Evolutionary conservation across 768 basidiomycete genomes (phyloP).

Genomic region (Exidia glandulosa): DNA sequence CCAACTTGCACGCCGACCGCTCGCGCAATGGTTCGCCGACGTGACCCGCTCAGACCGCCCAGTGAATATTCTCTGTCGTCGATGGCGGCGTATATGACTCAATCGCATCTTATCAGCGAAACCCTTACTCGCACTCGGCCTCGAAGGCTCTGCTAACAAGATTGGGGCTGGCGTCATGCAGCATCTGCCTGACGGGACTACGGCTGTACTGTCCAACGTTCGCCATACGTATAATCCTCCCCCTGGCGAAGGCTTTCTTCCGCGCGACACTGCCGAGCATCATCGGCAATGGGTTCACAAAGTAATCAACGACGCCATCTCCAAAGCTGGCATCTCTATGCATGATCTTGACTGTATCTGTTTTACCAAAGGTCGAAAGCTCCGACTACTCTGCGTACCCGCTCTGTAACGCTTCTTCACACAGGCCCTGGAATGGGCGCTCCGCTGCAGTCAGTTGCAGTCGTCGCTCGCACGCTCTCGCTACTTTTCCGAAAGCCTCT

Average conservation of each 20-base stretch:
- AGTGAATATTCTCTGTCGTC: not conserved
- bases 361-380: conserved; percentile 79
- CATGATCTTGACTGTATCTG: conserved; percentile 88
- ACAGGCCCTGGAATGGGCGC: conserved; percentile 99
- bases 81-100: not conserved
- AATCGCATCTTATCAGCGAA: conserved; percentile 30
- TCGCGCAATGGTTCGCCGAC: not conserved
- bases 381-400: not conserved
- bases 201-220: conserved; percentile 78
- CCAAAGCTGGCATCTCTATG: conserved; percentile 55
- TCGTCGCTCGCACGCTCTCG: conserved; percentile 86
- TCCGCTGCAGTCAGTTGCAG: conserved; percentile 86
- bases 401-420: not conserved
- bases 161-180: conserved; percentile 87
- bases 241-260: conserved; percentile 94
- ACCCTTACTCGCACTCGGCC: conserved; percentile 78
- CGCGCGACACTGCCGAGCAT: conserved; percentile 89
- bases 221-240: conserved; percentile 99
- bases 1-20: not conserved
- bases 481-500: conserved; percentile 84
- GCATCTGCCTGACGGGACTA: conserved; percentile 63
- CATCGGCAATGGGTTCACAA: conserved; percentile 87
- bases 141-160: conserved; percentile 98
- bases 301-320: conserved; percentile 69
- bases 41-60: not conserved